Base-by-base conservation (phyloP, 192 early-diverging fungal species). In the Geosiphon pyriformis region DNA sequence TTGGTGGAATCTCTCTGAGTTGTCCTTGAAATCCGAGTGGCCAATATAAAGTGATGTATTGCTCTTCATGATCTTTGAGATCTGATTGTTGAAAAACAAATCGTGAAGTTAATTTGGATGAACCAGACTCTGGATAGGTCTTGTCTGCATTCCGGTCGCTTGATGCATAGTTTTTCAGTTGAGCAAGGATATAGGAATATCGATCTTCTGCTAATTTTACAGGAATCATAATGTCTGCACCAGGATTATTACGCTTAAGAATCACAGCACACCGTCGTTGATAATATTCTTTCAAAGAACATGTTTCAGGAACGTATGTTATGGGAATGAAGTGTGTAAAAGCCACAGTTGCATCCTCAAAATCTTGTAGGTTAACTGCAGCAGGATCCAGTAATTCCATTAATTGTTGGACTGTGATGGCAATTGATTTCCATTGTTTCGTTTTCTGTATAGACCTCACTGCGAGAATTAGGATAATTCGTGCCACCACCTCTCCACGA, bases 151-250 rank as follows among this genome's bases (percentile, higher is more conserved):
- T n/a, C n/a, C n/a, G n/a, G n/a, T n/a, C n/a, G n/a, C n/a, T n/a
- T n/a, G n/a, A n/a, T n/a, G n/a, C n/a, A n/a, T n/a, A n/a, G n/a
- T n/a, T n/a, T n/a, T n/a, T n/a, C n/a, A n/a, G n/a, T n/a, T n/a
- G n/a, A n/a, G n/a, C n/a, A n/a, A n/a, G n/a, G n/a, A n/a, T n/a
- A n/a, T n/a, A n/a, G n/a, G n/a, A n/a, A n/a, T n/a, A n/a, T n/a
- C n/a, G n/a, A n/a, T n/a, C n/a, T n/a, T n/a, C n/a, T 60, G 4
- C 20, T 18, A 58, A 2, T 42, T 42, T 42, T 18, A 60, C 33
- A 60, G 59, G 59, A 46, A 46, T 60, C 7, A n/a, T 26, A 18
- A 58, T 58, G 17, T 58, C 56, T 58, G 56, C 56, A 58, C 56
- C 56, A n/a, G 56, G 56, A 20, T 58, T n/a, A n/a, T 58, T 58